Conservation (phyloP, 2,329 filamentous ascomycete species). For the Fonsecaea pedrosoi region DNA sequence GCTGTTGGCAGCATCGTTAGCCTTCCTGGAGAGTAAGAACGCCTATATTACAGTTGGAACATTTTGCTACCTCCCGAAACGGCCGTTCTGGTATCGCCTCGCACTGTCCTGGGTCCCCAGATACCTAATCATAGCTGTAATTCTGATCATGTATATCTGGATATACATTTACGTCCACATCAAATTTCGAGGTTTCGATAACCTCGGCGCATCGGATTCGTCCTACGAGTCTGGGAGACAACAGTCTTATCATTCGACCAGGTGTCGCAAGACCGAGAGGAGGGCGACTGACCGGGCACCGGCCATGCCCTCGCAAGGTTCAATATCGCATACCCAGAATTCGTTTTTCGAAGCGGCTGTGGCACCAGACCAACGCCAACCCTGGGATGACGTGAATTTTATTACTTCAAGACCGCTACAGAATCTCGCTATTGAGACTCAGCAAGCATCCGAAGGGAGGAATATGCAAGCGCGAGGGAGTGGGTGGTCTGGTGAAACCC, state of each 20-base stretch:
- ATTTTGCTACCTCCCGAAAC: slow-evolving; percentile 72
- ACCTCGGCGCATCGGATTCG: slow-evolving; percentile 30
- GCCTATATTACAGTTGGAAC: slow-evolving; percentile 69
- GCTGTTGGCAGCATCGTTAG: slow-evolving; percentile 64
- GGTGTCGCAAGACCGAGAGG: slow-evolving; percentile 14
- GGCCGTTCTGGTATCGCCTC: slow-evolving; percentile 72
- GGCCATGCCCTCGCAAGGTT: neutral
- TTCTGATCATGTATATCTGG: slow-evolving; percentile 69
- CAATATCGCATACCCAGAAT: neutral
- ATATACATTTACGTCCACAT: slow-evolving; percentile 72
- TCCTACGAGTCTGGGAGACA: slow-evolving; percentile 13
- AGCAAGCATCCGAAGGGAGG: neutral
- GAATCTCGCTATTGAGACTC: neutral
- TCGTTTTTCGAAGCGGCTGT: neutral
- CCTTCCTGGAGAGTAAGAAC: slow-evolving; percentile 62
- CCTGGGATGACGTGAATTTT: slow-evolving; percentile 38
- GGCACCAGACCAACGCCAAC: slow-evolving; percentile 16
- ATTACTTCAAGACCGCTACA: slow-evolving; percentile 31
- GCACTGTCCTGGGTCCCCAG: slow-evolving; percentile 75
- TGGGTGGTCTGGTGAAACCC: slow-evolving; percentile 32
- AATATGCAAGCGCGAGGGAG: slow-evolving; percentile 21
- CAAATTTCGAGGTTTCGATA: slow-evolving; percentile 50
- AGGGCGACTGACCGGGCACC: neutral
- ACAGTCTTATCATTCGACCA: slow-evolving; percentile 15
- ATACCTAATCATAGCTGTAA: slow-evolving; percentile 70